These are phyloP conservation scores for Blastomyces emzantsi DNA, from an alignment of 2,329 filamentous ascomycete species.

Conservation along the genomic window DNA sequence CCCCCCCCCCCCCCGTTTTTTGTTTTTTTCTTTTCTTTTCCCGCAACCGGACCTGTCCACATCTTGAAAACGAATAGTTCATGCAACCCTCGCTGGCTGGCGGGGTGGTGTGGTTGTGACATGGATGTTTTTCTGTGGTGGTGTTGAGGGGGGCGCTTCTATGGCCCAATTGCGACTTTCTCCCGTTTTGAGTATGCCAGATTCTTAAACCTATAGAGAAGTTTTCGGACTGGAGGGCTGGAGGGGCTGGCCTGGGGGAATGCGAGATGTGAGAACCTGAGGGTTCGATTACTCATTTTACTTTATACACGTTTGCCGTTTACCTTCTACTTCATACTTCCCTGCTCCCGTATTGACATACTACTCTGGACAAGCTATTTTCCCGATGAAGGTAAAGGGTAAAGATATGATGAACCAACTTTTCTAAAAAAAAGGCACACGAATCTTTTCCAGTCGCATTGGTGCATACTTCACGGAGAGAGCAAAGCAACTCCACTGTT, in stretches of 20 bases:
- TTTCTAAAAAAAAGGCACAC: background rate
- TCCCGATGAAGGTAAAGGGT: background rate
- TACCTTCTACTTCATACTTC: background rate
- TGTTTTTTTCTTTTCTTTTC: background rate
- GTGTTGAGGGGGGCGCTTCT: background rate
- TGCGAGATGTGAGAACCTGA: background rate
- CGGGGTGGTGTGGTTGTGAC: background rate
- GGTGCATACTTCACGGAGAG: background rate
- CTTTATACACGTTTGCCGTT: background rate
- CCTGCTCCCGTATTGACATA: background rate
- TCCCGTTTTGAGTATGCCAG: background rate
- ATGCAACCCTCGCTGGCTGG: slow-evolving; percentile 4
- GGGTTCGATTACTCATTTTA: background rate
- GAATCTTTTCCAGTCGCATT: background rate
- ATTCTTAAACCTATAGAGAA: too few relatives aligned
- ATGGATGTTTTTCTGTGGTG: slow-evolving; percentile 6
- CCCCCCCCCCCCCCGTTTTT: background rate
- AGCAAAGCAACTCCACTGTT: background rate
- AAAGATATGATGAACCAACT: background rate
- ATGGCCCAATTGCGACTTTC: background rate
- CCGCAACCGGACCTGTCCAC: background rate
- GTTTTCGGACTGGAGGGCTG: background rate
- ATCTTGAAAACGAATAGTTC: slow-evolving; percentile 7
- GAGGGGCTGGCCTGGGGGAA: background rate
- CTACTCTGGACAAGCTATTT: background rate